Percentiles rank a stretch among this genome's conserved stretches.
Evolutionary conservation across 2,329 filamentous ascomycete genomes (phyloP).

Genomic region (Monosporascus ibericus): DNA sequence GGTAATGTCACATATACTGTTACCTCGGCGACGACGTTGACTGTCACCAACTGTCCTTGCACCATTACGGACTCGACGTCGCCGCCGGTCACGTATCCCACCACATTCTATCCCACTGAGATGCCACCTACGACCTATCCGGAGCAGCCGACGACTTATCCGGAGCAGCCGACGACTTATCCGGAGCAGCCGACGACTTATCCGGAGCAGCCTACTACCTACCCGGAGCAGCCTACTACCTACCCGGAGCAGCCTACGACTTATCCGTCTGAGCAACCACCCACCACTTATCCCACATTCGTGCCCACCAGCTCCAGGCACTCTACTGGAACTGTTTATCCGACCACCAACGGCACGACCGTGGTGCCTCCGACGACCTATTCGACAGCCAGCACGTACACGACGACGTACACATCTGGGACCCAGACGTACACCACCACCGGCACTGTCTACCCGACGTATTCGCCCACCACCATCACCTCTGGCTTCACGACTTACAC

Average conservation of each 20-base stretch:
- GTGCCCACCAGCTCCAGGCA: neutral
- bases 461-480: neutral
- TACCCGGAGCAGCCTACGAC: conserved; percentile 4
- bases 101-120: conserved; percentile 11
- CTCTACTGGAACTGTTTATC: neutral
- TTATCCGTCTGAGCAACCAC: neutral
- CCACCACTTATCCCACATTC: neutral
- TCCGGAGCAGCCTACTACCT: conserved; percentile 5
- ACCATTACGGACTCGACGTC: conserved; percentile 29
- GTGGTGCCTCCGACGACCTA: neutral
- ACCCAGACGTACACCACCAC: too few relatives aligned
- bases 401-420: too few relatives aligned
- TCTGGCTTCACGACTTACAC: neutral
- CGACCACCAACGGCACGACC: conserved; percentile 4
- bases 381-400: too few relatives aligned
- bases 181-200: conserved; percentile 1
- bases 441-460: neutral
- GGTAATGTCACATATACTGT: conserved; percentile 39
- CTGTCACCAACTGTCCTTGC: conserved; percentile 43
- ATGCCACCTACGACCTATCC: conserved; percentile 8
- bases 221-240: conserved; percentile 3
- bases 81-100: conserved; percentile 22
- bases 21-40: conserved; percentile 34
- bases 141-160: conserved; percentile 2
- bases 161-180: neutral